Evolutionary conservation across 345 rosid genomes (phyloP).

Genomic region (Dovyalis caffra): DNA sequence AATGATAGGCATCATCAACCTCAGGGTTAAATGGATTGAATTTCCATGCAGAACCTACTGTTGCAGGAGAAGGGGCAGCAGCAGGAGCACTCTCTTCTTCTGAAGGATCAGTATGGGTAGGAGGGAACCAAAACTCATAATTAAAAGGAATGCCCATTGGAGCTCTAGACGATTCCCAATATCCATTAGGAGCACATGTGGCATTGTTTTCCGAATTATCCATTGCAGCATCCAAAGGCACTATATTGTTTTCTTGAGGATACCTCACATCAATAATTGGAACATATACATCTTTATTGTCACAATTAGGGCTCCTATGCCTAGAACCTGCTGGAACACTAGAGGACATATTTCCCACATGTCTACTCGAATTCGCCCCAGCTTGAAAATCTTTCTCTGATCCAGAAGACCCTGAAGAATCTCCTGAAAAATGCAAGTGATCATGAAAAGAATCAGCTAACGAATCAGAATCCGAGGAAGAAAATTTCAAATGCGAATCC

Average conservation of each 20-base stretch:
- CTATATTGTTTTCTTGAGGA: not conserved
- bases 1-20: too few species aligned
- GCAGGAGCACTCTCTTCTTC: too few species aligned
- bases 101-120: too few species aligned
- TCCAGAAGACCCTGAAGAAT: too few species aligned
- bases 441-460: too few species aligned
- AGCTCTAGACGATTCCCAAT: not conserved
- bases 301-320: not conserved
- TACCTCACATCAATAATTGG: slow-evolving; percentile 8
- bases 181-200: not conserved
- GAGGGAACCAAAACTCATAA: not conserved
- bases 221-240: too few species aligned
- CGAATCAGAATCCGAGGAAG: not conserved
- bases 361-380: too few species aligned
- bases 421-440: too few species aligned
- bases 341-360: not conserved
- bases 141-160: slow-evolving; percentile 1
- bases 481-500: slow-evolving; percentile 9
- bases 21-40: too few species aligned
- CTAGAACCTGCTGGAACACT: not conserved
- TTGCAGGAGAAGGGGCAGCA: too few species aligned
- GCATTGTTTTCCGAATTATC: not conserved
- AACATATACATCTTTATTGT: slow-evolving; percentile 5
- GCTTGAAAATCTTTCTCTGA: too few species aligned
- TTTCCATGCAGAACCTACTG: too few species aligned